Base-by-base conservation (phyloP, 129 eudicot species). In the Heracleum sosnowskyi region DNA sequence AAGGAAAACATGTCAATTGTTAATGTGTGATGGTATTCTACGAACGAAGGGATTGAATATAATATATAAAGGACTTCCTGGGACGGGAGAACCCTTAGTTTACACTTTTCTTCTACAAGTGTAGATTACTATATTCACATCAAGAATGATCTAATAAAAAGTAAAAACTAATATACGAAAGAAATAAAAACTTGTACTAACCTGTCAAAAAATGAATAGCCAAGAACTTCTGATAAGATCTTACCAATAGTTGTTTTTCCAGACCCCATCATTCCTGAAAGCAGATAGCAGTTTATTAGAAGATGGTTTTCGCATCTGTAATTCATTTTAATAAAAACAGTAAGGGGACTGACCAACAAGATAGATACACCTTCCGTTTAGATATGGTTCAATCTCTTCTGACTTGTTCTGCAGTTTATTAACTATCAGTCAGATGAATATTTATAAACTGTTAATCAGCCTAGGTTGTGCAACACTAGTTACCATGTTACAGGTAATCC, bases 251-350 rank as follows among this genome's bases (percentile, higher is more conserved):
- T 96, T 80, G 99, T 92, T 86, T 96, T 96, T 37, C 99, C 99
- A 4, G 99, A 96, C 79, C 97, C 99, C 99, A 92, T 92, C 97
- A 96, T 96, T 81, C 99, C 99, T 96, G 90, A 69, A 89, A 72
- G 66, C 73, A 68, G 13, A 73, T 40, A 68, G 49, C 62, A 80
- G 64, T 18, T 79, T 37, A 33, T 73, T 75, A 60, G 34, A 11
- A 28, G 39, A 75, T 49, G 62, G 42, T 51, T 72, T 13, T 39
- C 7, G 39, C 33, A 70, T 17, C 41, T 82, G 34, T 33, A 15
- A 29, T 12, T 36, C 13, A 12, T 10, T 12, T 8, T 4, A 26
- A 76, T 28, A 49, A 66, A 60, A 69, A 77, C 62, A 26, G 28
- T 13, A 28, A 22, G 34, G 75, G 80, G 74, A 92, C 97, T 85